A percentile compares a stretch with the other conserved stretches of the same genome.
Conservation (phyloP, 345 rosid species). For the Acer campestre region DNA sequence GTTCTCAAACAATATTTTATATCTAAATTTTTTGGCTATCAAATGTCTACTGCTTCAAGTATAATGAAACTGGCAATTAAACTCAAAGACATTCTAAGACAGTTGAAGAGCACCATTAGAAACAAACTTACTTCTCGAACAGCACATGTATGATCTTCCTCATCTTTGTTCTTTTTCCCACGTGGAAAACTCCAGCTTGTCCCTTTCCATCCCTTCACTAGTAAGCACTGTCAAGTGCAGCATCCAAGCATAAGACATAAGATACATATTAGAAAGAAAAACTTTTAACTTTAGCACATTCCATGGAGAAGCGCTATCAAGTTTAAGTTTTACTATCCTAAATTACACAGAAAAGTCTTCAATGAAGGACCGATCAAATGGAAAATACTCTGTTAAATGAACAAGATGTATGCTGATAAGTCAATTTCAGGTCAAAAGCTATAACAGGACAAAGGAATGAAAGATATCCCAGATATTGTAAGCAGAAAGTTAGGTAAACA, state of each 20-base stretch:
- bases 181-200: conserved; percentile 99
- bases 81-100: not conserved
- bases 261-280: not conserved
- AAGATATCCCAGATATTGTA: not conserved
- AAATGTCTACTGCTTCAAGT: not conserved
- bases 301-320: not conserved
- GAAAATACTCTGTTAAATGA: not conserved
- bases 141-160: conserved; percentile 98
- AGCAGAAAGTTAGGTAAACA: not conserved
- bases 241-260: conserved; percentile 7
- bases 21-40: not conserved
- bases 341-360: not conserved
- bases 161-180: conserved; percentile 98
- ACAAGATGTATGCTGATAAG: not conserved
- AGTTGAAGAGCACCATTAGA: conserved; percentile 1
- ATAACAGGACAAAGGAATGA: not conserved
- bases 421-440: not conserved
- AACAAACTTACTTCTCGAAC: conserved; percentile 72
- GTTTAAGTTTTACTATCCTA: conserved; percentile 1
- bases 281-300: not conserved
- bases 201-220: conserved; percentile 99
- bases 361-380: not conserved
- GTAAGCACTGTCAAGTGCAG: conserved; percentile 61
- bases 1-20: conserved; percentile 4
- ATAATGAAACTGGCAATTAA: conserved; percentile 8